Evolutionary conservation across 495 filamentous ascomycete genomes (phyloP), one percentile per base, ranked within the genome.

Genomic region (Aspergillus leporis): DNA sequence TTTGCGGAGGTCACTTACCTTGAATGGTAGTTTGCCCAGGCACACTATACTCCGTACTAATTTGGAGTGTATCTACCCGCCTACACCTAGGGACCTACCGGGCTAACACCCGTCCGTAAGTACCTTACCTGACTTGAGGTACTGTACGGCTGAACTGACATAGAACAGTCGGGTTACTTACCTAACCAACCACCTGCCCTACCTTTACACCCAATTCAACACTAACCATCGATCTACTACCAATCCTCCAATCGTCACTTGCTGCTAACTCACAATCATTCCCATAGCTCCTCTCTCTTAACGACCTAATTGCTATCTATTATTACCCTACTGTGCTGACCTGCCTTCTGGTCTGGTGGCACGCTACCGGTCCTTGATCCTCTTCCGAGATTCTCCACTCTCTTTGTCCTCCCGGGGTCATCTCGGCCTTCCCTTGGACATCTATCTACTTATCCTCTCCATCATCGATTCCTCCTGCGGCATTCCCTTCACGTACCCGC

Each of bases 351-450:
- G 18, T 23, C 55, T 51, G 40, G 51, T 54, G 43, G 43, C 43
- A 43, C 51, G 51, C 30, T 51, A 55, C 43, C 31, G 51, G 53
- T 55, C 56, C 59, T 59, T 55, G 59, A 51, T 58, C 47, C 57
- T 58, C 51, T 61, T 59, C 62, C 57, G 60, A 63, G 60, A 61
- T 57, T 61, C 60, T 59, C 64, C 67, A 70, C 68, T 67, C 64
- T 67, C 43, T 47, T 47, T 47, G 55, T 59, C 61, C 57, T 63
- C 58, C 61, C 61, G 56, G 63, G 61, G 51, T 61, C 66, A 62
- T 66, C 66, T 68, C 62, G 58, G 62, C 56, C 65, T 66, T 64
- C 59, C 67, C 51, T 66, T 64, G 60, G 61, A 62, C 58, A 66
- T 68, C 65, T 69, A 61, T 62, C 61, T 48, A 41, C 60, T 66